These are phyloP conservation scores for Lanmaoa pseudosensibilis DNA, from an alignment of 768 basidiomycete genomes.

Conservation along the genomic window DNA sequence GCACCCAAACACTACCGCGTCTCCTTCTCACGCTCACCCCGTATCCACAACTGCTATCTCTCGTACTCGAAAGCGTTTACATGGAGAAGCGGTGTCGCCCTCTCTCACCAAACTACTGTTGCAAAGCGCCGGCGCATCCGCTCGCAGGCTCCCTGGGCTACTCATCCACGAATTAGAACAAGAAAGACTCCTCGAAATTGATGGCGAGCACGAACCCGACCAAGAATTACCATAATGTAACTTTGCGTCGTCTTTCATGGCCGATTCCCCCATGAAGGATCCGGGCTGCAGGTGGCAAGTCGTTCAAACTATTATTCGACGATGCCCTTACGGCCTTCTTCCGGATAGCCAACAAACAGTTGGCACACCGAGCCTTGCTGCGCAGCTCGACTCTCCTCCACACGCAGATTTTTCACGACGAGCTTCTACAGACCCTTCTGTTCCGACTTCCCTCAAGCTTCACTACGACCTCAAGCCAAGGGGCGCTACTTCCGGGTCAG, in stretches of 20 bases:
- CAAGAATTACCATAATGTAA: conserved; percentile 30
- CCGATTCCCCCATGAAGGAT: conserved; percentile 70
- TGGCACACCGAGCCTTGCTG: background rate
- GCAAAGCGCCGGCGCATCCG: conserved; percentile 64
- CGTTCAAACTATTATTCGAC: conserved; percentile 70
- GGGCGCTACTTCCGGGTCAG: background rate
- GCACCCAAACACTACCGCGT: background rate
- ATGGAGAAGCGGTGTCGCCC: conserved; percentile 81
- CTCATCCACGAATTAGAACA: conserved; percentile 37
- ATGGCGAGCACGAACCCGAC: conserved; percentile 40
- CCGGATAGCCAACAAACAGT: conserved; percentile 18
- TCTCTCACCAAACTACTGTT: conserved; percentile 79
- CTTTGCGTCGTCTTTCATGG: conserved; percentile 53
- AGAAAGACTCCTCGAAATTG: conserved; percentile 27
- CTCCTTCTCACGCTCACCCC: conserved; percentile 20
- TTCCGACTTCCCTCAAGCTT: conserved; percentile 1
- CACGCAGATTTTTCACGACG: background rate
- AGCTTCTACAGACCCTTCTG: background rate
- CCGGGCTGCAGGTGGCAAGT: conserved; percentile 53
- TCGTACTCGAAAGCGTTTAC: conserved; percentile 75
- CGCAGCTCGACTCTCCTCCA: background rate
- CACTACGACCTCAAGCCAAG: conserved; percentile 4
- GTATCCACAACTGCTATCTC: conserved; percentile 47
- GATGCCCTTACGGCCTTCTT: conserved; percentile 37
- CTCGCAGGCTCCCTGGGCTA: conserved; percentile 43